A percentile compares a stretch with the other conserved stretches of the same genome.
These are phyloP conservation scores for Setaria viridis DNA, from an alignment of 202 grass and related monocot genomes.

Conservation along the genomic window DNA sequence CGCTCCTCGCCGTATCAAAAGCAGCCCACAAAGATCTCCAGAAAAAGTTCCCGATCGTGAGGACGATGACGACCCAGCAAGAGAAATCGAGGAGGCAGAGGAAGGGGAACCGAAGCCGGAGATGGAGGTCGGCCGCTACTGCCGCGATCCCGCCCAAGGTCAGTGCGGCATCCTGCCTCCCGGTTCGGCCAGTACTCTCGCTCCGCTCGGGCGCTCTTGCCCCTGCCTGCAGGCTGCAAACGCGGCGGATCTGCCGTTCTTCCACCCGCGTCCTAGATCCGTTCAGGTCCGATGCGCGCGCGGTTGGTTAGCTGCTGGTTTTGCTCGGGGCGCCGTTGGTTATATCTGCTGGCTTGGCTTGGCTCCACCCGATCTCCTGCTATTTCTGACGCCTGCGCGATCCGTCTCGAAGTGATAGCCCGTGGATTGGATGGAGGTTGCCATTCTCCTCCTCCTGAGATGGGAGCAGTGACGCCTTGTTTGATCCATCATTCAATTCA, in stretches of 20 bases:
- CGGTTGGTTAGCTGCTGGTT: background rate
- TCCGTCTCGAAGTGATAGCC: background rate
- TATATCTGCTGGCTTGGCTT: background rate
- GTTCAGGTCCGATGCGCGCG: background rate
- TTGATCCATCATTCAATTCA: background rate
- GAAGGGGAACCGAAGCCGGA: background rate
- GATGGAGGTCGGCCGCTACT: background rate
- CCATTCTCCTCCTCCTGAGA: background rate
- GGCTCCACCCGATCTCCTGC: background rate
- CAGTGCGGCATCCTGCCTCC: conserved; percentile 13
- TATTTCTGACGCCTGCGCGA: background rate
- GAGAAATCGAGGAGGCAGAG: background rate
- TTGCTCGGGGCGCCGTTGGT: background rate
- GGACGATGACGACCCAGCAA: background rate
- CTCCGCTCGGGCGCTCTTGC: background rate
- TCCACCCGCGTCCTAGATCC: background rate
- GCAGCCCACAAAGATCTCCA: background rate
- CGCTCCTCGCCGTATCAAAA: background rate
- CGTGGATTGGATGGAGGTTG: background rate
- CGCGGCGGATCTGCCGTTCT: conserved; percentile 16
- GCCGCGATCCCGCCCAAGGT: conserved; percentile 25
- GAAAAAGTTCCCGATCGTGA: background rate
- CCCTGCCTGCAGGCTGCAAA: background rate
- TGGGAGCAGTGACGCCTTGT: background rate
- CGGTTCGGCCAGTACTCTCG: background rate